Percentiles rank a stretch among this genome's conserved stretches.
Evolutionary conservation across 1,139 yeast genomes (phyloP).

Genomic region (Yamadazyma siamensis): DNA sequence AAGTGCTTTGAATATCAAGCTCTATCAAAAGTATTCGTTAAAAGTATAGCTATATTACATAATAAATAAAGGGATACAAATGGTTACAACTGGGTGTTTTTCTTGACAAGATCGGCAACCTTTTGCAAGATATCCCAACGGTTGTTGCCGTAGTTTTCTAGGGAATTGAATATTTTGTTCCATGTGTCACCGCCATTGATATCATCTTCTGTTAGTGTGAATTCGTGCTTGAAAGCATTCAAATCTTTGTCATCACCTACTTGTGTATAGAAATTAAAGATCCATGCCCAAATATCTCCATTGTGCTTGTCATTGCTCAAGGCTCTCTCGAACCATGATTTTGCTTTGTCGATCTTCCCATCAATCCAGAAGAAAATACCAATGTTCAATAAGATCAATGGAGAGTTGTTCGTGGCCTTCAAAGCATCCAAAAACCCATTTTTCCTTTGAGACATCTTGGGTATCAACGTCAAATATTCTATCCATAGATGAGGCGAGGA

Average conservation of each 20-base stretch:
- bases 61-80: too few species aligned
- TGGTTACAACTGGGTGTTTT: conserved; percentile 1
- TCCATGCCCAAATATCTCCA: conserved; percentile 84
- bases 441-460: conserved; percentile 56
- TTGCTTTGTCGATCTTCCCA: conserved; percentile 63
- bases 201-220: conserved; percentile 30
- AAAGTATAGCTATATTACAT: conserved; percentile 3
- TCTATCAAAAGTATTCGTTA: conserved; percentile 42
- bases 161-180: conserved; percentile 45
- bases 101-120: conserved; percentile 15
- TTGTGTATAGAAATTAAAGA: conserved; percentile 36
- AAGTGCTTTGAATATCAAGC: conserved; percentile 68
- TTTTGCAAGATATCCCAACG: conserved; percentile 34
- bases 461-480: conserved; percentile 49
- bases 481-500: conserved; percentile 61
- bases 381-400: conserved; percentile 56
- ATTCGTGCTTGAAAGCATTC: conserved; percentile 18
- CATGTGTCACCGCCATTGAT: conserved; percentile 62
- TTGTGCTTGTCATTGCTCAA: conserved; percentile 44
- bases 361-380: conserved; percentile 71
- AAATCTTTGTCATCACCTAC: conserved; percentile 22
- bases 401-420: conserved; percentile 58
- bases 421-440: conserved; percentile 72
- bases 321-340: conserved; percentile 75
- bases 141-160: conserved; percentile 36